phyloP scores from a whole-genome alignment of 1,284 basidiomycete genomes.

The Cryptococcus sp. region DNA sequence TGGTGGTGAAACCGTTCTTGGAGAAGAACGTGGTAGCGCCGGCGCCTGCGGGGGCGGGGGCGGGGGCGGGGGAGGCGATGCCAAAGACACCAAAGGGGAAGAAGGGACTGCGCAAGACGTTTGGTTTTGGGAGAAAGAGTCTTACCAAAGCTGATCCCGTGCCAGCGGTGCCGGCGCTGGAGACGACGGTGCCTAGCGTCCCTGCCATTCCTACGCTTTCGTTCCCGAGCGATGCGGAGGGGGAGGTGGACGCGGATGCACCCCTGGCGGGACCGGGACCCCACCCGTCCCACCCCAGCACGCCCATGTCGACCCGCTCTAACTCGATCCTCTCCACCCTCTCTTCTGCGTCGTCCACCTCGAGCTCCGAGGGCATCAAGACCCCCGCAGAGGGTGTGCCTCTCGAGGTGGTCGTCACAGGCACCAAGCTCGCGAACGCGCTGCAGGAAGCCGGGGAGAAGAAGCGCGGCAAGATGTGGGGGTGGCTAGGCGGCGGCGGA shows the following conservation, averaged over 20 bases:
- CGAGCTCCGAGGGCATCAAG: slow-evolving; percentile 32
- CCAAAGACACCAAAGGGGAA: slow-evolving; percentile 10
- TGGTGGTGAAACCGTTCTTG: too few relatives aligned
- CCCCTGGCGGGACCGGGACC: neutral
- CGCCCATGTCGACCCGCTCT: slow-evolving; percentile 28
- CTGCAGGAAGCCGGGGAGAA: slow-evolving; percentile 23
- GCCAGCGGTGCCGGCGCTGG: neutral
- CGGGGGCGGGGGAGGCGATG: neutral
- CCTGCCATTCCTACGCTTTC: slow-evolving; percentile 1
- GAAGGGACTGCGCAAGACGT: slow-evolving; percentile 17
- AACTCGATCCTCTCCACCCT: slow-evolving; percentile 29
- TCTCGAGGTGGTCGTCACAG: slow-evolving; percentile 21
- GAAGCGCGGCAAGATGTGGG: slow-evolving; percentile 15
- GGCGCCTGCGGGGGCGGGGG: neutral
- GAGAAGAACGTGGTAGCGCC: neutral
- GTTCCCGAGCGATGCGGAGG: slow-evolving; percentile 1
- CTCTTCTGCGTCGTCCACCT: slow-evolving; percentile 29
- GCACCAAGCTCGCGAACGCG: slow-evolving; percentile 23
- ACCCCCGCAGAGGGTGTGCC: slow-evolving; percentile 29
- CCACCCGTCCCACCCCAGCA: slow-evolving; percentile 15
- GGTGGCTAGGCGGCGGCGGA: slow-evolving; percentile 1
- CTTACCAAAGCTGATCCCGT: neutral
- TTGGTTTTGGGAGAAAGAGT: slow-evolving; percentile 12
- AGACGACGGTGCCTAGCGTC: slow-evolving; percentile 2
- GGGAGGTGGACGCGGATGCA: too few relatives aligned